These are phyloP conservation scores for Suillus americanus DNA, from an alignment of 768 basidiomycete genomes.

Conservation along the genomic window DNA sequence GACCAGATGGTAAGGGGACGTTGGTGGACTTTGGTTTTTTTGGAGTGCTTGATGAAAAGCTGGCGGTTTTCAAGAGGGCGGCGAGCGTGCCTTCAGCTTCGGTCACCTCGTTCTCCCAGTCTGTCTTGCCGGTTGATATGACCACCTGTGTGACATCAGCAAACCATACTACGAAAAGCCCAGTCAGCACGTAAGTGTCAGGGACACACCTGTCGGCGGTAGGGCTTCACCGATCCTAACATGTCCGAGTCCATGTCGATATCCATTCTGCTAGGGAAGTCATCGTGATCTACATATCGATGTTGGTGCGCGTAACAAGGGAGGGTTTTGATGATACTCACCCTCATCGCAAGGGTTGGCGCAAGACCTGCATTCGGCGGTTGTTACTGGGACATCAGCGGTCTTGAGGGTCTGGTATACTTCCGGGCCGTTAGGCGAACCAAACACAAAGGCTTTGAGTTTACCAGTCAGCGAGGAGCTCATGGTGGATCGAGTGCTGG, in stretches of 20 bases:
- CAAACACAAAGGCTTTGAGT: constrained; percentile 21
- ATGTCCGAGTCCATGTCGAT: constrained; percentile 80
- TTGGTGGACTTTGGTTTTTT: constrained; percentile 12
- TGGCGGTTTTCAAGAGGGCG: constrained; percentile 41
- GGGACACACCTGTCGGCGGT: constrained; percentile 67
- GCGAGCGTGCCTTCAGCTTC: constrained; percentile 72
- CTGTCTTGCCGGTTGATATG: constrained; percentile 85
- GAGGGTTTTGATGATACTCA: constrained; percentile 25
- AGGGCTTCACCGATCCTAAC: constrained; percentile 85
- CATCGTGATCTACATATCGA: constrained; percentile 58
- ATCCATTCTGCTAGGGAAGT: constrained; percentile 70
- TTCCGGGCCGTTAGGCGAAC: constrained; percentile 33
- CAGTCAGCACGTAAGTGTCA: not conserved
- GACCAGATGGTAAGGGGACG: constrained; percentile 38
- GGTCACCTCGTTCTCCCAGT: constrained; percentile 85
- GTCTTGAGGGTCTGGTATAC: constrained; percentile 53
- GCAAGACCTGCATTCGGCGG: constrained; percentile 71
- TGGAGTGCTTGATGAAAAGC: constrained; percentile 10
- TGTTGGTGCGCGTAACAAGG: constrained; percentile 27
- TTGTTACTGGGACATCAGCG: constrained; percentile 62
- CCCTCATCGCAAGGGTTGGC: constrained; percentile 78
- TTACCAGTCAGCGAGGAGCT: constrained; percentile 21
- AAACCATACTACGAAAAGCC: not conserved
- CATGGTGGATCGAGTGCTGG: constrained; percentile 15
- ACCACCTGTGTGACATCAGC: constrained; percentile 53